Evolutionary conservation across 495 filamentous ascomycete species (phyloP).

Genomic region (Trichoderma reesei): DNA sequence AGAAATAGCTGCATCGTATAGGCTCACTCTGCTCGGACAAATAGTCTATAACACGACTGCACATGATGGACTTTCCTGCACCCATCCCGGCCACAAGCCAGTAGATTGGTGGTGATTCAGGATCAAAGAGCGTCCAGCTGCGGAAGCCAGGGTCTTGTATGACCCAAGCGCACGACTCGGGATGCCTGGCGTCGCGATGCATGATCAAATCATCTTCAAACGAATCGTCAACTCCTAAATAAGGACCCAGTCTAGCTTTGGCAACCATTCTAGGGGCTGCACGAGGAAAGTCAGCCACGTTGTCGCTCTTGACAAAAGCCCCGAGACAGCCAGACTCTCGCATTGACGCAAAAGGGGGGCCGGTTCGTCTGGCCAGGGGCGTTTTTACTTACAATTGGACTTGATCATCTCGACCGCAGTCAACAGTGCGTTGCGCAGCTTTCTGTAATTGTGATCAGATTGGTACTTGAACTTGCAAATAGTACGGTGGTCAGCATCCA

Average conservation of each 20-base stretch:
- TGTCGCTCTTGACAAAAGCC: no score
- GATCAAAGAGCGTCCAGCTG: slow-evolving; percentile 10
- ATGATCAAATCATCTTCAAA: no score
- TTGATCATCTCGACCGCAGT: slow-evolving; percentile 21
- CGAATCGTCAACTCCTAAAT: no score
- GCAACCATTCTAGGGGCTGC: no score
- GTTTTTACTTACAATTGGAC: not conserved
- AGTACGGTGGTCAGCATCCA: slow-evolving; percentile 28
- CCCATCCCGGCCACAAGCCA: slow-evolving; percentile 19
- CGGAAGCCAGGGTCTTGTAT: slow-evolving; percentile 14
- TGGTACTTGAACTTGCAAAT: slow-evolving; percentile 25
- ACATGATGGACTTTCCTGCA: slow-evolving; percentile 22
- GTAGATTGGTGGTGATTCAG: slow-evolving; percentile 12
- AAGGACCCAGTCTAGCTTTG: no score
- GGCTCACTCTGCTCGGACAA: not conserved
- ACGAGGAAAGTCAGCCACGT: no score
- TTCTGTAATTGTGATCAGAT: slow-evolving; percentile 22
- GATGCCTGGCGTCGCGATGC: no score
- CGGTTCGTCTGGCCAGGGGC: not conserved
- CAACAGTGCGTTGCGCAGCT: slow-evolving; percentile 22
- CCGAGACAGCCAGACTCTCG: no score
- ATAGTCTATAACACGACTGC: slow-evolving; percentile 19
- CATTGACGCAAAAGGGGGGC: no score
- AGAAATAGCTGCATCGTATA: slow-evolving; percentile 21
- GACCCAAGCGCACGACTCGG: no score